These are phyloP conservation scores for Dictyostelium brefeldianum DNA, from an alignment of 78 protist genomes.

Conservation along the genomic window DNA sequence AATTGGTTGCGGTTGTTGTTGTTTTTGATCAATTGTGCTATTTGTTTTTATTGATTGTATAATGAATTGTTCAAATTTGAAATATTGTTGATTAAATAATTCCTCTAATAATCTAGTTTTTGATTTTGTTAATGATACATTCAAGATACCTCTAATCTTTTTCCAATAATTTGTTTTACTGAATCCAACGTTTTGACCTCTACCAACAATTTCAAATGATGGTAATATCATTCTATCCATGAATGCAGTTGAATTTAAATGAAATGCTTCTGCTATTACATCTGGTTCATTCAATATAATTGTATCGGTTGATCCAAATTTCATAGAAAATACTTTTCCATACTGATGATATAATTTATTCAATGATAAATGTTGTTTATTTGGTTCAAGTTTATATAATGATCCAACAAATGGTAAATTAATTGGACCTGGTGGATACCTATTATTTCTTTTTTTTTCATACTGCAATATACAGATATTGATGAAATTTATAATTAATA, in stretches of 20 bases:
- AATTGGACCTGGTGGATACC: slow-evolving; percentile 58
- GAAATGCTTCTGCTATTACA: slow-evolving; percentile 32
- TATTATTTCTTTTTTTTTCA: neutral
- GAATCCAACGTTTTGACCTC: slow-evolving; percentile 21
- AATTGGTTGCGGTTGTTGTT: no score
- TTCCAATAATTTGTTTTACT: slow-evolving; percentile 31
- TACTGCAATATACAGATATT: no score
- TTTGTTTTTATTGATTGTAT: neutral
- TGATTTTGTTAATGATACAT: slow-evolving; percentile 26
- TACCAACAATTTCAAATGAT: slow-evolving; percentile 45
- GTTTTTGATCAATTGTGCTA: neutral
- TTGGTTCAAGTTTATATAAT: slow-evolving; percentile 23
- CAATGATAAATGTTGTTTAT: slow-evolving; percentile 3
- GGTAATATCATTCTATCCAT: slow-evolving; percentile 20
- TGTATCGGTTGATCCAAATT: slow-evolving; percentile 35
- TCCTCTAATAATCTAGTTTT: slow-evolving; percentile 23
- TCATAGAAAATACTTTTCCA: slow-evolving; percentile 37
- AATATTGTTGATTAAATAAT: slow-evolving; percentile 18
- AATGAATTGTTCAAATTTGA: neutral
- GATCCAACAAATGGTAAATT: slow-evolving; percentile 44
- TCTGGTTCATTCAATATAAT: slow-evolving; percentile 40
- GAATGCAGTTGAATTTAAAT: neutral
- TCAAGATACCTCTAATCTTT: slow-evolving; percentile 21
- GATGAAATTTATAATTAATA: no score
- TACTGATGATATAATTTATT: slow-evolving; percentile 21